Evolutionary conservation across 306 rosid species (phyloP), one percentile per base, ranked within the genome.

Genomic region (Potentilla sterilis): DNA sequence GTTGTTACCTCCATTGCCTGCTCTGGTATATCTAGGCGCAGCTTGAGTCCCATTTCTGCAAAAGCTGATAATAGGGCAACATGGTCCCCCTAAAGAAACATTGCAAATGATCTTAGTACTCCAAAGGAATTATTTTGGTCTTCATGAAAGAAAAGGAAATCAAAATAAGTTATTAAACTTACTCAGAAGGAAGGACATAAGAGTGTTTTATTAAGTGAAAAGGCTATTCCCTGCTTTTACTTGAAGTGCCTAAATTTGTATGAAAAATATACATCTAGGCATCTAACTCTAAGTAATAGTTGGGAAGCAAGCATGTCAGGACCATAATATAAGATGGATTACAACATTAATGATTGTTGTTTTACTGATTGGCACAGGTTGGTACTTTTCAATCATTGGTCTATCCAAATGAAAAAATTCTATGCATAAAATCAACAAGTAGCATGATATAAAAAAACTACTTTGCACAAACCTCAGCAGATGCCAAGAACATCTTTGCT

Each of bases 401-500:
- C 67, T 51, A 40, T 13, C 48, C 49, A 35, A 7, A 44, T 28
- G 28, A 3, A 46, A n/a, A 49, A 7, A 11, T 37, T 37, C 37
- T 40, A 8, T n/a, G 13, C 10, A 62, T 40, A 12, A 32, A 13
- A 34, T 14, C 40, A 61, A 61, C 16, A n/a, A 62, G 37, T 11
- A 46, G n/a, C 72, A 18, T 9, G 44, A 34, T 51, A 59, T 34
- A 75, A 38, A 28, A 28, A 28, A 28, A 28, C 28, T 28, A 28
- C 28, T 28, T 28, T 65, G 13, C 40, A 88, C 93, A 82, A 54
- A 96, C 99, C 99, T 96, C 99, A 65, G 91, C 89, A 87, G 97
- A 88, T 62, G 99, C 93, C 85, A 96, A 74, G 87, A 96, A 96
- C 99, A 96, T 96, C 86, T 96, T 96, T 13, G 99, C 99, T 75